phyloP scores from a whole-genome alignment of 2,329 filamentous ascomycete species.

The Colletotrichum sublineola region DNA sequence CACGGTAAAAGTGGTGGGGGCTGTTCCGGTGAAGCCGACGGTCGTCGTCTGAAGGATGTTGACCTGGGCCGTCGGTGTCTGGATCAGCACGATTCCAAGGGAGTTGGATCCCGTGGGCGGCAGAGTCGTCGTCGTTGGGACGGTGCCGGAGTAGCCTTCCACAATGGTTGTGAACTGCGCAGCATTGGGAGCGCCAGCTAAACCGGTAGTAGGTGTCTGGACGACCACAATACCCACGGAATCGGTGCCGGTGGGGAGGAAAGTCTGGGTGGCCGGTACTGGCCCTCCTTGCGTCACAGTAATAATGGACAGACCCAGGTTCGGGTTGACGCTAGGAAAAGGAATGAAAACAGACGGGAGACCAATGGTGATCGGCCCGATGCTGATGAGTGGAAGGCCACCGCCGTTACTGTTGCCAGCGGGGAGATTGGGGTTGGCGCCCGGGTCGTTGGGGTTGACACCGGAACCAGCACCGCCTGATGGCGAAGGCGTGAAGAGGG shows the following conservation, averaged over 20 bases:
- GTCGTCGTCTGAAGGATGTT: constrained; percentile 28
- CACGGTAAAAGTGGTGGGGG: constrained; percentile 28
- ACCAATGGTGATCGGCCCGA: no score
- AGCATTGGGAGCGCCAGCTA: constrained; percentile 14
- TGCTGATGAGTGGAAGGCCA: neutral
- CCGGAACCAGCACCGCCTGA: neutral
- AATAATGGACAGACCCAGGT: constrained; percentile 3
- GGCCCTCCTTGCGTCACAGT: constrained; percentile 27
- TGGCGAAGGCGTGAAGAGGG: constrained; percentile 18
- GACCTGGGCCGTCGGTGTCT: constrained; percentile 28
- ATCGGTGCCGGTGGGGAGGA: constrained; percentile 30
- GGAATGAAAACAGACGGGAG: neutral
- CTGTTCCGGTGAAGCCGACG: constrained; percentile 27
- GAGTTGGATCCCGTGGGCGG: constrained; percentile 19
- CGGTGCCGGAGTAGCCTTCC: constrained; percentile 27
- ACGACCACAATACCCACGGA: constrained; percentile 32
- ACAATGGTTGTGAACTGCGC: constrained; percentile 30
- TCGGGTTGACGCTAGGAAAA: neutral
- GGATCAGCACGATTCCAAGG: constrained; percentile 29
- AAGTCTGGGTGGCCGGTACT: constrained; percentile 17
- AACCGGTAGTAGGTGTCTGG: constrained; percentile 34
- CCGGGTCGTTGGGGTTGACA: neutral
- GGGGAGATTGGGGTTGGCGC: neutral
- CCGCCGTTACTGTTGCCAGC: neutral
- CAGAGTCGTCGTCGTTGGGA: constrained; percentile 27